A percentile compares a stretch with the other conserved stretches of the same genome.
Conservation (phyloP, 2,329 filamentous ascomycete species). For the Aspergillus fumigatus region DNA sequence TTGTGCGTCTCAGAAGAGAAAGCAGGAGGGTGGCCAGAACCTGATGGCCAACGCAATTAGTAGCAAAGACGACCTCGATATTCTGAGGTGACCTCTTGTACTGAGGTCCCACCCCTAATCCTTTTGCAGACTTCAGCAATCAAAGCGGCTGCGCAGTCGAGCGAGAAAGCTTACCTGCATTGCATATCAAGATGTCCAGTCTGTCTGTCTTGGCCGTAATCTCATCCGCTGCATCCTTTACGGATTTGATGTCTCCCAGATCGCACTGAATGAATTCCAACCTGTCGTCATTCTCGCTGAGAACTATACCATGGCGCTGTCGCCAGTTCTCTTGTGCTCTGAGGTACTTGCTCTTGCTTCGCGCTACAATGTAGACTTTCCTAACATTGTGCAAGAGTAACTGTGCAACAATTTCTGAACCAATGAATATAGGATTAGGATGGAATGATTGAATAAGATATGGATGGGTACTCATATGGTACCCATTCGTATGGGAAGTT, state of each 20-base stretch:
- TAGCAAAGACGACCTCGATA: conserved; percentile 47
- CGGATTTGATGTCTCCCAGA: conserved; percentile 23
- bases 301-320: conserved; percentile 10
- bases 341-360: conserved; percentile 19
- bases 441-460: not conserved
- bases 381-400: conserved; percentile 27
- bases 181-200: conserved; percentile 30
- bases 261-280: conserved; percentile 28
- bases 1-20: conserved; percentile 24
- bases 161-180: conserved; percentile 21
- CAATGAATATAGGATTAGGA: not conserved
- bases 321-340: conserved; percentile 22
- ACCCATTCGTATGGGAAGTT: not conserved
- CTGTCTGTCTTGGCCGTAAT: conserved; percentile 19
- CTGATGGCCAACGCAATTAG: conserved; percentile 50
- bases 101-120: conserved; percentile 15
- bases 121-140: conserved; percentile 3
- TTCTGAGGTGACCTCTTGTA: conserved; percentile 32
- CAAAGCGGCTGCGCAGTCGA: not conserved
- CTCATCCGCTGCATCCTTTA: conserved; percentile 16
- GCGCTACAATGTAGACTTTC: conserved; percentile 27
- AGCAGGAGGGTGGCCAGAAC: conserved; percentile 47
- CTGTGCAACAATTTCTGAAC: conserved; percentile 25
- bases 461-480: not conserved
- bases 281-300: conserved; percentile 15